These are phyloP conservation scores for Pecoramyces ruminantium DNA, from an alignment of 192 early-diverging fungal species.

Conservation along the genomic window DNA sequence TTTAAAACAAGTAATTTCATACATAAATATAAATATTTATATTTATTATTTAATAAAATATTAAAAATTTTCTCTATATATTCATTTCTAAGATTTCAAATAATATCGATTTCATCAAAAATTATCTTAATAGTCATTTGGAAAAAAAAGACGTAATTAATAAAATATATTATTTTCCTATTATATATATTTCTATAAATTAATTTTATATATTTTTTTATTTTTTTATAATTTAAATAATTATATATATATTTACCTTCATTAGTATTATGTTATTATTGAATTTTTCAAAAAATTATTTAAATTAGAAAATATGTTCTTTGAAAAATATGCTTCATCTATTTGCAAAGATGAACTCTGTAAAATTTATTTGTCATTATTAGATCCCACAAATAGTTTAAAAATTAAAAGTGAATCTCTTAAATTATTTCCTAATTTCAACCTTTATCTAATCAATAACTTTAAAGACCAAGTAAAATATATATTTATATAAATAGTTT, in stretches of 20 bases:
- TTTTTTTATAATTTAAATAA: no score
- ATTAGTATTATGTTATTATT: background rate
- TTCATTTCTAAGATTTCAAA: no score
- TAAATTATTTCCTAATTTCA: conserved; percentile 21
- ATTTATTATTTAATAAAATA: no score
- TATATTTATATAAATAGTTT: conserved; percentile 3
- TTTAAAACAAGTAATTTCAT: background rate
- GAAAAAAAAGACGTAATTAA: no score
- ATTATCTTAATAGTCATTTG: no score
- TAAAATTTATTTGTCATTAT: conserved; percentile 13
- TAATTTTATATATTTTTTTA: no score
- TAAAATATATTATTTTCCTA: no score
- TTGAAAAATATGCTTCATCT: conserved; percentile 9
- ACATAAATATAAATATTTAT: no score
- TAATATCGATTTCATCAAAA: no score
- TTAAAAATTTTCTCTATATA: no score
- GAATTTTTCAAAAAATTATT: conserved; percentile 11
- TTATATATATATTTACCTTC: background rate
- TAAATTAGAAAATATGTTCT: conserved; percentile 16
- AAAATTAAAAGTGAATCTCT: conserved; percentile 21
- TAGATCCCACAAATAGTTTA: conserved; percentile 11
- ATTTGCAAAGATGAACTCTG: conserved; percentile 16
- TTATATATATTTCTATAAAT: no score
- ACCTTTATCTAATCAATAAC: background rate
- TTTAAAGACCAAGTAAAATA: background rate